Base-by-base conservation (phyloP, 2,329 filamentous ascomycete species). In the Verticillium dahliae region DNA sequence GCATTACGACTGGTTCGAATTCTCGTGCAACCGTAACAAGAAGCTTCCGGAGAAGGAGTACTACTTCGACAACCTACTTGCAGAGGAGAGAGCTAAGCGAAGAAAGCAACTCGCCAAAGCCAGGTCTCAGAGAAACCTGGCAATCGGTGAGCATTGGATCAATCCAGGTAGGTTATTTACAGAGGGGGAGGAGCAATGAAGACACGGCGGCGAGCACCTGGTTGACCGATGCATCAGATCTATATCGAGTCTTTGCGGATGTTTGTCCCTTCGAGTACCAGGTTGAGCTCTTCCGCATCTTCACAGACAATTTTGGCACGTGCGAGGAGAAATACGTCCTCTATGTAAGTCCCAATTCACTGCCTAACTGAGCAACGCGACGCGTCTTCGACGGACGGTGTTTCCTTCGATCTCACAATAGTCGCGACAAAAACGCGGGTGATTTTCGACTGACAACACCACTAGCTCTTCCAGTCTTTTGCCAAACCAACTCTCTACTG, bases 391-490 rank as follows among this genome's bases (percentile, higher is more conserved):
- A n/a, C 9, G 5, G 39, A n/a, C 14, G 15, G 9, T 22, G 39
- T 45, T 45, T n/a, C 15, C 39, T n/a, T 45, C 14, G 4, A 9
- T 9, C 14, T n/a, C 39, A n/a, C 15, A 18, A 27, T 13, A 13
- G 45, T 18, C 11, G 18, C 45, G 18, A 52, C 45, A 27, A 9
- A 7, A 27, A 22, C 45, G 45, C 45, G 18, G 11, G 7, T 4
- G 27, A 4, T 13, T 18, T 13, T 52, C 37, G 18, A 33, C 11
- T 62, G 57, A 22, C n/a, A 31, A 15, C 38, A 11, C 2, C 4
- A 15, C n/a, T 65, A 92, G 88, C 78, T 93, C 58, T 90, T 86
- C 75, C 85, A 91, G 71, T 89, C 87, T 5, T 80, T 85, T 63
- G 75, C 80, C 11, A 73, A 75, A 14, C 88, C 88, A 0, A 78